These are phyloP conservation scores for Acer yangbiense DNA, from an alignment of 345 rosid genomes.

Conservation along the genomic window DNA sequence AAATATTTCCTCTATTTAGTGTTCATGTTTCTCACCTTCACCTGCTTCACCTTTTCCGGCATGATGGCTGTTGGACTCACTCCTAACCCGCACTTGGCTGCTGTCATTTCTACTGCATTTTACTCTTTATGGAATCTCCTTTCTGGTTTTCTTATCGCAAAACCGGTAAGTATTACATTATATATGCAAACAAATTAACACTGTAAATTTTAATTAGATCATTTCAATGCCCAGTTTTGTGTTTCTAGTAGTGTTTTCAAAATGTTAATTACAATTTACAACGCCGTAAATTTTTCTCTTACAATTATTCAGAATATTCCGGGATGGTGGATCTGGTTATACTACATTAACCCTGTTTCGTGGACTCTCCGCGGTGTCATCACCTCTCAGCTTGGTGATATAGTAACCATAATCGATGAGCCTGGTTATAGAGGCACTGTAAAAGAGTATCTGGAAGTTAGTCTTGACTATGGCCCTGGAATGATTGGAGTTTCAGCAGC, in stretches of 20 bases:
- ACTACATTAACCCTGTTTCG: slow-evolving; percentile 76
- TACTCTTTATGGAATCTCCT: slow-evolving; percentile 85
- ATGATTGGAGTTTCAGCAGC: background rate
- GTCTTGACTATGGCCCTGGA: slow-evolving; percentile 53
- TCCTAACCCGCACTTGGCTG: slow-evolving; percentile 63
- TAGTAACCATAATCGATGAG: slow-evolving; percentile 25
- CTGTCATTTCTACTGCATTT: slow-evolving; percentile 77
- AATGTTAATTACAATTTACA: too few relatives aligned
- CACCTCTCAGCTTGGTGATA: slow-evolving; percentile 78
- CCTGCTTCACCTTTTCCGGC: slow-evolving; percentile 76
- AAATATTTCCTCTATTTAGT: slow-evolving; percentile 64
- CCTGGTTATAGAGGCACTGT: slow-evolving; percentile 40
- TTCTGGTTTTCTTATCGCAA: slow-evolving; percentile 67
- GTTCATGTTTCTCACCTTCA: slow-evolving; percentile 58
- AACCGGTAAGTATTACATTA: background rate
- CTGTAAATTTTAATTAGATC: too few relatives aligned
- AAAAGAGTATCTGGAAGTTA: slow-evolving; percentile 44
- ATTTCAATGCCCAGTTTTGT: slow-evolving; percentile 30
- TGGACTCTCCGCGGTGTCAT: slow-evolving; percentile 83
- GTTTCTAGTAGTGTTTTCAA: background rate
- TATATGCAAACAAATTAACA: background rate
- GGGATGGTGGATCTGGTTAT: slow-evolving; percentile 94
- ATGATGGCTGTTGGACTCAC: slow-evolving; percentile 87
- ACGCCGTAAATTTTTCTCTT: too few relatives aligned
- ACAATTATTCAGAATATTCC: slow-evolving; percentile 56